Conservation (phyloP, 1,284 basidiomycete genomes). For the Laetiporus sulphureus region DNA sequence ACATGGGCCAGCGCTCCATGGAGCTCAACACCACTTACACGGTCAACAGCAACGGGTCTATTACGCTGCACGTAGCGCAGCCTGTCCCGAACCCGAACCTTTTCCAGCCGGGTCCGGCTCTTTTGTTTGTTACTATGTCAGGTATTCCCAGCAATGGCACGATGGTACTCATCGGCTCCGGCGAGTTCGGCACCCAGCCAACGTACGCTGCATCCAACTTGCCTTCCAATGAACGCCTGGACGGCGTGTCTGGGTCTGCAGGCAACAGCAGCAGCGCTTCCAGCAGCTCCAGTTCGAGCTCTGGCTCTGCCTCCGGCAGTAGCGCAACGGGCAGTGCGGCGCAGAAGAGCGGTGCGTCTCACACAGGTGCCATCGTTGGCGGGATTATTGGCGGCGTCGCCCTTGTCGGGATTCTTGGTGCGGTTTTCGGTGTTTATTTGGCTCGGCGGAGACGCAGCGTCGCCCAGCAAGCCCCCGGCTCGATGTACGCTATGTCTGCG, state of each 20-base stretch:
- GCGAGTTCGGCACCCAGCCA: slow-evolving; percentile 67
- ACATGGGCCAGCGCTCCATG: slow-evolving; percentile 83
- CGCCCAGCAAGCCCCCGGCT: slow-evolving; percentile 20
- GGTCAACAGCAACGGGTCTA: slow-evolving; percentile 68
- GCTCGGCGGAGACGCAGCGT: slow-evolving; percentile 38
- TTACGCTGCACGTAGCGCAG: slow-evolving; percentile 73
- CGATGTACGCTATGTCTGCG: slow-evolving; percentile 31
- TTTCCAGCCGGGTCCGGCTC: slow-evolving; percentile 80
- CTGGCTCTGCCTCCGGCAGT: slow-evolving; percentile 2
- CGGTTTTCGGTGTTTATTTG: slow-evolving; percentile 39
- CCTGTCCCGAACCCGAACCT: slow-evolving; percentile 78
- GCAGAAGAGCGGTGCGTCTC: slow-evolving; percentile 21
- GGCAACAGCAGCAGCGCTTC: slow-evolving; percentile 17
- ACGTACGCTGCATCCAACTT: slow-evolving; percentile 38
- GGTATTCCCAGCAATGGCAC: slow-evolving; percentile 81
- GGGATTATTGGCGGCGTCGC: slow-evolving; percentile 44
- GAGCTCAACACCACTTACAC: slow-evolving; percentile 80
- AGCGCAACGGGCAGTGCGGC: slow-evolving; percentile 7
- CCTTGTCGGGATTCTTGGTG: slow-evolving; percentile 41
- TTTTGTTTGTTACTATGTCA: slow-evolving; percentile 75
- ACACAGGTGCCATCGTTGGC: slow-evolving; percentile 43
- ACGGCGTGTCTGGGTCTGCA: slow-evolving; percentile 34
- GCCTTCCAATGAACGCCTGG: slow-evolving; percentile 41
- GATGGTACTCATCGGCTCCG: slow-evolving; percentile 74
- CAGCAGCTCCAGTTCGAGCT: slow-evolving; percentile 11